phyloP scores from a whole-genome alignment of 805 yeast genomes.

The Priceomyces melissophilus region DNA sequence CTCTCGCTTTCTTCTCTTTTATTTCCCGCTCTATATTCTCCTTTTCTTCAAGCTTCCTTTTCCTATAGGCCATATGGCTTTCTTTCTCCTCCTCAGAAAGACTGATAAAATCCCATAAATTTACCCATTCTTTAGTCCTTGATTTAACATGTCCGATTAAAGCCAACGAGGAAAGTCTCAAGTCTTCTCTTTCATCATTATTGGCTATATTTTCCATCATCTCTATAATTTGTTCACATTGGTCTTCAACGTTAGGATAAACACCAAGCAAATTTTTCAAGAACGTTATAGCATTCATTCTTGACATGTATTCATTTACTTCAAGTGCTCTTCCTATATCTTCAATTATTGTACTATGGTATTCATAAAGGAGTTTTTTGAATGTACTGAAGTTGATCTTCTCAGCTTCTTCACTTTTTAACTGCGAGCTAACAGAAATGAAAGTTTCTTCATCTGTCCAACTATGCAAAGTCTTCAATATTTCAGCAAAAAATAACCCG shows the following conservation, averaged over 20 bases:
- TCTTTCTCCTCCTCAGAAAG: constrained; percentile 43
- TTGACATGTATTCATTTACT: constrained; percentile 65
- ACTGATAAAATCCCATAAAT: constrained; percentile 54
- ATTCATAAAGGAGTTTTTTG: constrained; percentile 44
- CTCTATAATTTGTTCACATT: constrained; percentile 51
- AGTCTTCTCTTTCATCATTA: constrained; percentile 70
- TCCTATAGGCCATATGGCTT: constrained; percentile 20
- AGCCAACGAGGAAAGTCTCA: constrained; percentile 73
- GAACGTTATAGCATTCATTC: constrained; percentile 76
- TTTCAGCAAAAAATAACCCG: constrained; percentile 65
- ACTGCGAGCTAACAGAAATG: constrained; percentile 11
- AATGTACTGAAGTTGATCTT: constrained; percentile 22
- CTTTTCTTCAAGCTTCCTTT: constrained; percentile 15
- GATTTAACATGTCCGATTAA: constrained; percentile 63
- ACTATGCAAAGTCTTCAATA: constrained; percentile 46
- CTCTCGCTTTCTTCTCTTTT: constrained; percentile 13
- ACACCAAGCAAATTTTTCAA: constrained; percentile 60
- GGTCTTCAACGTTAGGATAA: constrained; percentile 68
- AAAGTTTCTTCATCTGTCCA: constrained; percentile 39
- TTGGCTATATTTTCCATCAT: constrained; percentile 46
- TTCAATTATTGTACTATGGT: constrained; percentile 51
- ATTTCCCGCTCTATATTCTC: constrained; percentile 5
- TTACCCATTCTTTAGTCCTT: constrained; percentile 47
- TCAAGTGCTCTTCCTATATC: constrained; percentile 42
- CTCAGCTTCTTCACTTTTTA: constrained; percentile 17